These are phyloP conservation scores for Chrysanthemum makinoi DNA, from an alignment of 129 eudicot genomes.

Conservation along the genomic window DNA sequence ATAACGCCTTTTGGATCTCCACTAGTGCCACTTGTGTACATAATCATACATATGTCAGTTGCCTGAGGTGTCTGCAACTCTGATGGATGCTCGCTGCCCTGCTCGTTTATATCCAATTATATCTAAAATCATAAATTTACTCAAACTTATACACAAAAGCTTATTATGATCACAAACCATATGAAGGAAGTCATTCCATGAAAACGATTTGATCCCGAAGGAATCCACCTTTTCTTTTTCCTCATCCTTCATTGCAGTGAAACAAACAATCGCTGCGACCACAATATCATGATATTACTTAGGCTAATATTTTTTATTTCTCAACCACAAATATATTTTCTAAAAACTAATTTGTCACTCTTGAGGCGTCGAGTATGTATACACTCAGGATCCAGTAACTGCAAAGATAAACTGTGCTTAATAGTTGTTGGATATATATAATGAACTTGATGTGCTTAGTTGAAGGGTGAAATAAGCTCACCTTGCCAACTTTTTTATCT, in stretches of 20 bases:
- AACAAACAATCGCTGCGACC: slow-evolving; percentile 65
- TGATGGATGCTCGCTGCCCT: background rate
- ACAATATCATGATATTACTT: background rate
- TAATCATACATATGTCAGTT: slow-evolving; percentile 58
- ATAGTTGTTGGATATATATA: background rate
- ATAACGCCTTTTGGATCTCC: slow-evolving; percentile 96
- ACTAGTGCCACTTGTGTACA: slow-evolving; percentile 97
- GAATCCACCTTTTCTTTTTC: slow-evolving; percentile 49
- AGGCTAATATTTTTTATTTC: background rate
- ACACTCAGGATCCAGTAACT: slow-evolving; percentile 81
- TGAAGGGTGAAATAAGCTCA: slow-evolving; percentile 11
- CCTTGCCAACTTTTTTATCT: slow-evolving; percentile 69
- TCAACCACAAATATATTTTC: background rate
- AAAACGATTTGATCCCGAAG: slow-evolving; percentile 54
- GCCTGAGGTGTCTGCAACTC: slow-evolving; percentile 56
- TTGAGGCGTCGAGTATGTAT: slow-evolving; percentile 70
- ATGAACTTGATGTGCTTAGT: background rate
- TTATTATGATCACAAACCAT: slow-evolving; percentile 28
- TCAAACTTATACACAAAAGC: no score
- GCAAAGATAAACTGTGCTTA: slow-evolving; percentile 24
- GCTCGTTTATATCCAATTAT: no score
- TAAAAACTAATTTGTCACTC: slow-evolving; percentile 39
- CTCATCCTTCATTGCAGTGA: slow-evolving; percentile 58
- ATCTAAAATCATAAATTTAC: no score
- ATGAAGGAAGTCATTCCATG: slow-evolving; percentile 66